Percentiles rank a stretch among this genome's conserved stretches.
Conservation (phyloP, 129 eudicot species). For the Dittrichia graveolens region DNA sequence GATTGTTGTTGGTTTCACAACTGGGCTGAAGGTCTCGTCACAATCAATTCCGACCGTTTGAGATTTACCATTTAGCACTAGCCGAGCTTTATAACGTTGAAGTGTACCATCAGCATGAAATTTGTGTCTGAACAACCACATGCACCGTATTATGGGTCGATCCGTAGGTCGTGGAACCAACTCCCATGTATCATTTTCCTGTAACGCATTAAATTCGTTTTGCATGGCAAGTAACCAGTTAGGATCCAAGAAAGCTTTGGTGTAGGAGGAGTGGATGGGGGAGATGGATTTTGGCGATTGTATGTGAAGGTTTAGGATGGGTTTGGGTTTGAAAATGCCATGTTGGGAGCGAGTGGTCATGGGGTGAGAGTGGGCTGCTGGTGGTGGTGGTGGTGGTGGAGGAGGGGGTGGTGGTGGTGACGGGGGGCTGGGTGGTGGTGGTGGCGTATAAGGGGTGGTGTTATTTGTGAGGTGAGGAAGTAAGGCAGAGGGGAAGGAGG, state of each 20-base stretch:
- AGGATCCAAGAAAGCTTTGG: neutral
- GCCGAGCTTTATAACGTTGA: neutral
- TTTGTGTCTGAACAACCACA: neutral
- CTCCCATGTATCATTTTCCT: neutral
- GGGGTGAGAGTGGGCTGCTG: neutral
- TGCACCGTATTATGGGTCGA: neutral
- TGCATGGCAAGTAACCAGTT: neutral
- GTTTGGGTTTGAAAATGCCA: neutral
- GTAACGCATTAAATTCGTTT: neutral
- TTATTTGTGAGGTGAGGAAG: too few species aligned
- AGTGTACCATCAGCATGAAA: neutral
- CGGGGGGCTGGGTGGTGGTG: too few species aligned
- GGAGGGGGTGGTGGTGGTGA: neutral
- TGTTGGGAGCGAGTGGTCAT: neutral
- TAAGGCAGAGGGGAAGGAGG: too few species aligned
- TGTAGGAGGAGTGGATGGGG: neutral
- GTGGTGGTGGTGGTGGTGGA: neutral
- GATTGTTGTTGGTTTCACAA: neutral
- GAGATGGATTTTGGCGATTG: neutral
- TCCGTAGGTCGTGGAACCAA: neutral
- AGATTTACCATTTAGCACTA: constrained; percentile 2
- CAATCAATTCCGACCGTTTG: neutral
- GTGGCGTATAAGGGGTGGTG: too few species aligned
- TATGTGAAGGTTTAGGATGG: neutral
- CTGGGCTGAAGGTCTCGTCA: neutral